These are phyloP conservation scores for Diplocarpon mali DNA, from an alignment of 2,329 filamentous ascomycete species.

Conservation along the genomic window DNA sequence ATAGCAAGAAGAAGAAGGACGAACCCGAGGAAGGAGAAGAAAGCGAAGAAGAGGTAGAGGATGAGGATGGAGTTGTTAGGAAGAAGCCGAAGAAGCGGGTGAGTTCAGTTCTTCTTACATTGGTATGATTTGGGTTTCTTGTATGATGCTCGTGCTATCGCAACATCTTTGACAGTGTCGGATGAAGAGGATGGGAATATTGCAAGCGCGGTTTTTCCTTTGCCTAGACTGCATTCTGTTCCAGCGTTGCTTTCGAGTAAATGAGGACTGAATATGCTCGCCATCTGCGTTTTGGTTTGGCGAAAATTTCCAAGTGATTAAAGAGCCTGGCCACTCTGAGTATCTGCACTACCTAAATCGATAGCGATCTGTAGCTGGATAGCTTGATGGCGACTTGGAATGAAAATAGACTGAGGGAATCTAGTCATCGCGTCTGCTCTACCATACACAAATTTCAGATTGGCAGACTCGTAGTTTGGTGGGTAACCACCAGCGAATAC, in stretches of 20 bases:
- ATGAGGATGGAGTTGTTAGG: slow-evolving; percentile 39
- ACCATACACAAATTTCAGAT: slow-evolving; percentile 24
- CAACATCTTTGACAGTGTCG: not conserved
- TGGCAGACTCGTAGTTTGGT: slow-evolving; percentile 25
- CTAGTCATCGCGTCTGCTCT: slow-evolving; percentile 24
- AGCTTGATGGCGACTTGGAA: slow-evolving; percentile 10
- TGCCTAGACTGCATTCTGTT: not conserved
- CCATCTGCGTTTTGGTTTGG: no score
- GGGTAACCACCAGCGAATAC: slow-evolving; percentile 23
- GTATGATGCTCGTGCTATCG: not conserved
- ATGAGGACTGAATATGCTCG: not conserved
- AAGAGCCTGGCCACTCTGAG: no score
- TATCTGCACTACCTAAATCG: no score
- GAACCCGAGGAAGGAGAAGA: slow-evolving; percentile 56
- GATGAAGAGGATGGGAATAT: not conserved
- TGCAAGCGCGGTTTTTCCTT: slow-evolving; percentile 1
- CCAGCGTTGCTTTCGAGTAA: not conserved
- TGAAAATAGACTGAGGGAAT: slow-evolving; percentile 17
- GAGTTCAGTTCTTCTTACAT: slow-evolving; percentile 18
- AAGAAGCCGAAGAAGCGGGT: slow-evolving; percentile 70
- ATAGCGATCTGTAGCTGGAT: slow-evolving; percentile 2
- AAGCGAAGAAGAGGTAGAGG: slow-evolving; percentile 52
- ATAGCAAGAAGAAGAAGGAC: slow-evolving; percentile 61
- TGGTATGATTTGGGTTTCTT: not conserved
- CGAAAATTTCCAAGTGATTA: no score